Percentiles rank a stretch among this genome's conserved stretches.
Conservation (phyloP, 371 early-diverging fungal genomes). For the Gilbertella persicaria region DNA sequence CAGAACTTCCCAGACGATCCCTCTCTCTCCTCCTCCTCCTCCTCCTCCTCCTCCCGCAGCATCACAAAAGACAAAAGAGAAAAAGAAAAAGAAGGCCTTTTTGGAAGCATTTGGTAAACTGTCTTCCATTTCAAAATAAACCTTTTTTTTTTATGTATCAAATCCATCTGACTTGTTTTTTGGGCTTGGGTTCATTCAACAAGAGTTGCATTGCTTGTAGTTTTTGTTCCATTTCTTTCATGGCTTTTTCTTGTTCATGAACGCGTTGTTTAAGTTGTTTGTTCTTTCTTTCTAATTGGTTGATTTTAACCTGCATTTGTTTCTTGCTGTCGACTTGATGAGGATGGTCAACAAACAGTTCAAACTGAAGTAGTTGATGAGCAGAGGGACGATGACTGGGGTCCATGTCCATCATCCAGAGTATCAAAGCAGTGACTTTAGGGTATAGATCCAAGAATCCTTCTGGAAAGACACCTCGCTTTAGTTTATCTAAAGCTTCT, state of each 20-base stretch:
- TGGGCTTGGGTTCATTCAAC: slow-evolving; percentile 3
- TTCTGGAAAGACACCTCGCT: slow-evolving; percentile 71
- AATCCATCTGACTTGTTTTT: slow-evolving; percentile 20
- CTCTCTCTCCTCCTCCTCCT: background rate
- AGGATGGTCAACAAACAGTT: slow-evolving; percentile 45
- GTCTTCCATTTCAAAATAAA: slow-evolving; percentile 30
- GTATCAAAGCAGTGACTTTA: slow-evolving; percentile 61
- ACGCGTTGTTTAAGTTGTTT: slow-evolving; percentile 30
- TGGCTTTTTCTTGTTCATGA: slow-evolving; percentile 24
- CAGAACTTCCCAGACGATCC: background rate
- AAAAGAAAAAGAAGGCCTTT: slow-evolving; percentile 43
- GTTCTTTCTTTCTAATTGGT: slow-evolving; percentile 28
- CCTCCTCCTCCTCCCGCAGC: slow-evolving; percentile 8
- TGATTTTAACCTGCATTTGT: slow-evolving; percentile 24
- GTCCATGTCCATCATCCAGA: slow-evolving; percentile 78
- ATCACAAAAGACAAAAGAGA: slow-evolving; percentile 18
- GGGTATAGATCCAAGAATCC: slow-evolving; percentile 79
- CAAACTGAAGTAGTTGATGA: slow-evolving; percentile 70
- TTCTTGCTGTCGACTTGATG: slow-evolving; percentile 18
- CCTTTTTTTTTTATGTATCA: background rate
- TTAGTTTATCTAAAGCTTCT: slow-evolving; percentile 59
- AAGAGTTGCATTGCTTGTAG: slow-evolving; percentile 19
- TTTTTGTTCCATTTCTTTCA: slow-evolving; percentile 15
- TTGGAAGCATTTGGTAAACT: slow-evolving; percentile 40
- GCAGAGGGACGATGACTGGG: slow-evolving; percentile 75